These are phyloP conservation scores for Monascus purpureus DNA, from an alignment of 495 filamentous ascomycete species.

Conservation along the genomic window DNA sequence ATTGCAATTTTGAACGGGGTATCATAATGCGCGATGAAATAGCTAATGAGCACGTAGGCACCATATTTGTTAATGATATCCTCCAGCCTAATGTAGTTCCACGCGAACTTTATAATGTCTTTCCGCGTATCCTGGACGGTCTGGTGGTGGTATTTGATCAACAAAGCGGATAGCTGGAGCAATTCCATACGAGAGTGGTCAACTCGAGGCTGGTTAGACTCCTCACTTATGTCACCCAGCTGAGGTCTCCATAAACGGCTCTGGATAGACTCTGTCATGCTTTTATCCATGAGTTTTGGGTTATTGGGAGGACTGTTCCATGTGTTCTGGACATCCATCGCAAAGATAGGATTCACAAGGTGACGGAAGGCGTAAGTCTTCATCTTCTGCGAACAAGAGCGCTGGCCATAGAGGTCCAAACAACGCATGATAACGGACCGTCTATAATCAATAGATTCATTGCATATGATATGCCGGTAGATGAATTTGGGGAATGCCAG, in stretches of 20 bases:
- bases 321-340: slow-evolving; percentile 77
- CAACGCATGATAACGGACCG: slow-evolving; percentile 71
- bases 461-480: slow-evolving; percentile 71
- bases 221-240: slow-evolving; percentile 68
- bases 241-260: slow-evolving; percentile 90
- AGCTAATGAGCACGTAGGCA: slow-evolving; percentile 90
- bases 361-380: slow-evolving; percentile 89
- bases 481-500: slow-evolving; percentile 69
- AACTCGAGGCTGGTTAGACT: slow-evolving; percentile 70
- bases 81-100: slow-evolving; percentile 95
- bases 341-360: slow-evolving; percentile 90
- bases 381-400: slow-evolving; percentile 63
- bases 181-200: slow-evolving; percentile 95
- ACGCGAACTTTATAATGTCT: slow-evolving; percentile 97
- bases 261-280: slow-evolving; percentile 82
- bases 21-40: slow-evolving; percentile 95
- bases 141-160: slow-evolving; percentile 83
- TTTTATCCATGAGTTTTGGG: slow-evolving; percentile 70
- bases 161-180: slow-evolving; percentile 81
- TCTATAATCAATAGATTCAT: slow-evolving; percentile 79
- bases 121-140: slow-evolving; percentile 84
- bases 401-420: slow-evolving; percentile 73
- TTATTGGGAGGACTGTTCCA: slow-evolving; percentile 40
- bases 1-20: slow-evolving; percentile 91
- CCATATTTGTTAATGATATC: slow-evolving; percentile 99